Percentiles rank a stretch among this genome's conserved stretches.
Conservation (phyloP, 2,329 filamentous ascomycete species). For the Scleromitrula shiraiana region DNA sequence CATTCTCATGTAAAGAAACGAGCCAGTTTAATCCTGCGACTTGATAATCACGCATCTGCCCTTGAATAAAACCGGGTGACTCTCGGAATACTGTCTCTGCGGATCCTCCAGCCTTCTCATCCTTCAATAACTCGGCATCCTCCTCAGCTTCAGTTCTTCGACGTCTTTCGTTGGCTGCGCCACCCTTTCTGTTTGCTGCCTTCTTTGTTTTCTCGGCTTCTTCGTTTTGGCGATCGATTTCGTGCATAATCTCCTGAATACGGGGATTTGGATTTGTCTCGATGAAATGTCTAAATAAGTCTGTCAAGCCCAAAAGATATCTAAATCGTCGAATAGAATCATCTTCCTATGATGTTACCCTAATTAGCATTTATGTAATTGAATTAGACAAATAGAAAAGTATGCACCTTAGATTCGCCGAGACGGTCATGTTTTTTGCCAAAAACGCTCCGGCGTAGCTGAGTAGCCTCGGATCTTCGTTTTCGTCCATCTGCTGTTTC, state of each 20-base stretch:
- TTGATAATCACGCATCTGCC: conserved; percentile 91
- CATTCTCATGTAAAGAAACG: conserved; percentile 94
- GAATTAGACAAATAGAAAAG: not conserved
- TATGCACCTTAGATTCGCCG: conserved; percentile 77
- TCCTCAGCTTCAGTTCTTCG: conserved; percentile 95
- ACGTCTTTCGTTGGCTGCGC: conserved; percentile 67
- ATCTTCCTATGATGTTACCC: conserved; percentile 62
- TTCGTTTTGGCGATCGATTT: conserved; percentile 89
- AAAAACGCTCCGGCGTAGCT: conserved; percentile 84
- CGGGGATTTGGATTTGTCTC: conserved; percentile 93
- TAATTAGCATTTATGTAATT: not conserved
- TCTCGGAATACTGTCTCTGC: conserved; percentile 90
- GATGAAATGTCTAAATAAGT: conserved; percentile 98
- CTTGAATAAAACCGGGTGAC: conserved; percentile 81
- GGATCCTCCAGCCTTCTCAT: conserved; percentile 81
- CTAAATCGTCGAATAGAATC: conserved; percentile 91
- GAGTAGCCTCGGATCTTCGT: conserved; percentile 76
- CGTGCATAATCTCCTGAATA: conserved; percentile 85
- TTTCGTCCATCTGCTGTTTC: conserved; percentile 74
- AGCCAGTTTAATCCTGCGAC: conserved; percentile 95
- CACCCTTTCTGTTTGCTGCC: conserved; percentile 70
- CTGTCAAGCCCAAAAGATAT: conserved; percentile 89
- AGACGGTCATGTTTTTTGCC: conserved; percentile 91
- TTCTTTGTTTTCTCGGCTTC: conserved; percentile 66
- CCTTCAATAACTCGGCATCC: conserved; percentile 79